phyloP scores from a whole-genome alignment of 805 yeast species.

The Metschnikowia santaceciliae region DNA sequence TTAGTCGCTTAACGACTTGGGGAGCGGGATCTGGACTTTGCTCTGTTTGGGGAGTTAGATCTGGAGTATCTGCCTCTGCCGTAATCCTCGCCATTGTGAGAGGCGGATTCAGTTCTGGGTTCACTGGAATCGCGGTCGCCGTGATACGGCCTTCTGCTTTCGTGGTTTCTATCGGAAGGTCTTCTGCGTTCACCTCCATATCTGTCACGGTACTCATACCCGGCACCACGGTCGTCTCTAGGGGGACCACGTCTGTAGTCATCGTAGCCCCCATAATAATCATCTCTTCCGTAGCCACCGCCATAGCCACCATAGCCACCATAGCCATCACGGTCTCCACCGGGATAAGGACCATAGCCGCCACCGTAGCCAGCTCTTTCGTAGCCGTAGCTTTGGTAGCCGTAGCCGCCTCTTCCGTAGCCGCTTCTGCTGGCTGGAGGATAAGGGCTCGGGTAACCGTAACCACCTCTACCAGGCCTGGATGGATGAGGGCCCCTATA shows the following conservation, averaged over 20 bases:
- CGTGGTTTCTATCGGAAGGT: conserved; percentile 11
- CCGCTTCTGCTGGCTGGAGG: conserved; percentile 12
- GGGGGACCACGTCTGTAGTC: conserved; percentile 18
- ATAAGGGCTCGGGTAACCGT: conserved; percentile 19
- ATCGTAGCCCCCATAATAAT: conserved; percentile 17
- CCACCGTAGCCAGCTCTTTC: conserved; percentile 23
- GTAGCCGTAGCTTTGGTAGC: conserved; percentile 16
- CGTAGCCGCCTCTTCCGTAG: conserved; percentile 22
- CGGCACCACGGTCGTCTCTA: conserved; percentile 18
- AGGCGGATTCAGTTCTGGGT: conserved; percentile 5
- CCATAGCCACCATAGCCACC: conserved; percentile 14
- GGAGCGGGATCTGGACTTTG: conserved; percentile 38
- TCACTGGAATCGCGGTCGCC: conserved; percentile 16
- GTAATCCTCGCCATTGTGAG: conserved; percentile 13
- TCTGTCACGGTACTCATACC: conserved; percentile 19
- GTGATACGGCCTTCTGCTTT: conserved; percentile 11
- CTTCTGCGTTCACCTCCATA: conserved; percentile 15
- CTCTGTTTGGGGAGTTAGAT: conserved; percentile 32
- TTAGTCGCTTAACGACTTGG: conserved; percentile 19
- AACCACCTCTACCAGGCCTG: conserved; percentile 22
- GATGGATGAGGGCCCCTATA: conserved; percentile 12
- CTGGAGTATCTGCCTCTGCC: conserved; percentile 27
- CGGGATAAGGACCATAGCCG: conserved; percentile 14
- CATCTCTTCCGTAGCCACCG: conserved; percentile 16
- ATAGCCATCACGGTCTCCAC: conserved; percentile 2